Conservation (phyloP, 306 rosid genomes). For the Hippophae gyantsensis region DNA sequence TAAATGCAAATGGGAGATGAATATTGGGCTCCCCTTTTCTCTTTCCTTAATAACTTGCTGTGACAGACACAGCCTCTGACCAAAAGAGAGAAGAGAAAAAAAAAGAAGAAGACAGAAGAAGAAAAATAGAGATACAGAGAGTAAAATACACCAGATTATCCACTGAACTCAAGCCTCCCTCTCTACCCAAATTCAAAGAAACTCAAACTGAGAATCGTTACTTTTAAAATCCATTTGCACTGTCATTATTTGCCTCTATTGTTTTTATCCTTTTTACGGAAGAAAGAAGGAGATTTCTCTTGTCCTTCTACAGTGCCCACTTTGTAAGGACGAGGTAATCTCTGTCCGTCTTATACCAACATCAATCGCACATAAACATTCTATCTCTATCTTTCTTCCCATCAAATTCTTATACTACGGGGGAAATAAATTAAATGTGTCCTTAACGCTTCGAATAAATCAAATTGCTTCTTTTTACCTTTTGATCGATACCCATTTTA, state of each 20-base stretch:
- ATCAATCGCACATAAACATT: not conserved
- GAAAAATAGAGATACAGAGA: too few species aligned
- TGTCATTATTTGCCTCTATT: constrained; percentile 2
- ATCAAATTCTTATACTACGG: not conserved
- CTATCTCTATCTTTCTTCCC: not conserved
- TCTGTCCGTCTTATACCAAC: constrained; percentile 7
- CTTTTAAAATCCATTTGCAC: not conserved
- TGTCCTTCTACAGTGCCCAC: constrained; percentile 46
- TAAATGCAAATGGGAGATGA: too few species aligned
- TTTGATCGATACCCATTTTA: constrained; percentile 15
- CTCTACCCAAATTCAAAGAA: too few species aligned
- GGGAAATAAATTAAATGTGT: not conserved
- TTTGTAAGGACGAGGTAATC: constrained; percentile 53
- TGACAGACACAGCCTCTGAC: too few species aligned
- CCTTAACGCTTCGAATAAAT: constrained; percentile 11
- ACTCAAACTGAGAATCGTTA: too few species aligned
- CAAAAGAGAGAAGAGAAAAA: too few species aligned
- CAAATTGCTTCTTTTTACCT: constrained; percentile 3
- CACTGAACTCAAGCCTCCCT: too few species aligned
- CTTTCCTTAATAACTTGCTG: too few species aligned
- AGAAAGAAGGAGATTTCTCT: constrained; percentile 30
- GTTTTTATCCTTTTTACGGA: not conserved
- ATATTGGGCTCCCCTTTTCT: too few species aligned
- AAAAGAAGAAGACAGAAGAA: too few species aligned
- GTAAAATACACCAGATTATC: too few species aligned